These are phyloP conservation scores for Calocybe gangraenosa DNA, from an alignment of 768 basidiomycete species.

Conservation along the genomic window DNA sequence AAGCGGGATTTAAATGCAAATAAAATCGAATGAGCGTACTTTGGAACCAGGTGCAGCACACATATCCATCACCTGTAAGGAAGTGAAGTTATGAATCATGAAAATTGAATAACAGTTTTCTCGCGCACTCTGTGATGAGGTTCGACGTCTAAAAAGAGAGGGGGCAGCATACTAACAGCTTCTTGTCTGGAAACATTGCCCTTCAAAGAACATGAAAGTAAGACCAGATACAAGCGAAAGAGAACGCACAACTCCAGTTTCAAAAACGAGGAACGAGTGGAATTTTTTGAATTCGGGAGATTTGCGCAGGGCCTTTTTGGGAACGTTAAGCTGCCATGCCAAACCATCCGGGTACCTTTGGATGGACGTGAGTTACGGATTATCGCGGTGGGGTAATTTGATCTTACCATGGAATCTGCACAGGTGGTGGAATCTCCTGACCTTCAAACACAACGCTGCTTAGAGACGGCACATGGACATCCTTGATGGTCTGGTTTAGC, in stretches of 20 bases:
- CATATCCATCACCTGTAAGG: slow-evolving; percentile 86
- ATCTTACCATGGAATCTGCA: slow-evolving; percentile 83
- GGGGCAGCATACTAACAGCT: slow-evolving; percentile 99
- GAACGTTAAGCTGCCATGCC: slow-evolving; percentile 94
- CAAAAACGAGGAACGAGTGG: slow-evolving; percentile 93
- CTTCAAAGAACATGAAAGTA: slow-evolving; percentile 32
- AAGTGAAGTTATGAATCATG: slow-evolving; percentile 3
- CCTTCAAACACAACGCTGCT: slow-evolving; percentile 74
- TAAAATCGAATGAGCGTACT: slow-evolving; percentile 32
- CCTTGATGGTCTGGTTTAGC: slow-evolving; percentile 75
- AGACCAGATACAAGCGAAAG: background rate
- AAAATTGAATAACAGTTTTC: background rate
- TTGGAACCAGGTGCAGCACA: slow-evolving; percentile 99
- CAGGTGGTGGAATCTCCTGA: slow-evolving; percentile 70
- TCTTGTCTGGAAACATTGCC: slow-evolving; percentile 96
- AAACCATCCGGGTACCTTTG: slow-evolving; percentile 94
- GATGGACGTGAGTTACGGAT: too few relatives aligned
- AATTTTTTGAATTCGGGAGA: slow-evolving; percentile 90
- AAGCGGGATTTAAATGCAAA: background rate
- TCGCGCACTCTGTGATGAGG: slow-evolving; percentile 72
- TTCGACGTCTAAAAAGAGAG: slow-evolving; percentile 89
- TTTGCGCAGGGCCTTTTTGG: slow-evolving; percentile 85
- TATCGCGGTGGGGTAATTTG: too few relatives aligned
- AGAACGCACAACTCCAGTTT: slow-evolving; percentile 86
- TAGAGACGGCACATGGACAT: slow-evolving; percentile 74